These are phyloP conservation scores for Paramecium tetraurelia DNA, from an alignment of 73 alveolate species.

Conservation along the genomic window DNA sequence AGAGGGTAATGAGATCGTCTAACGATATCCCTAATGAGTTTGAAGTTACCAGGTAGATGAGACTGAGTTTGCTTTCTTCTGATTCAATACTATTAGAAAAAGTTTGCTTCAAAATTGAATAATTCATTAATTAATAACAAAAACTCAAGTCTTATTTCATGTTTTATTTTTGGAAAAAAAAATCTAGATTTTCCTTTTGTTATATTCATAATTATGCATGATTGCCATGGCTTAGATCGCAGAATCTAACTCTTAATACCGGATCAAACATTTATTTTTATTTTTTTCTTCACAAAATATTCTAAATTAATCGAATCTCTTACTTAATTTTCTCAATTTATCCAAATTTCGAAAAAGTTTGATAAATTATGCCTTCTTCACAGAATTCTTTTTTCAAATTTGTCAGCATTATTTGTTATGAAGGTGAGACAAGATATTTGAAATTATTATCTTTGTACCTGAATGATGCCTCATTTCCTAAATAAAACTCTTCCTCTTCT, in stretches of 20 bases:
- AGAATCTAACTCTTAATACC: background rate
- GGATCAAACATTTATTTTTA: slow-evolving; percentile 26
- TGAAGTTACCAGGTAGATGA: background rate
- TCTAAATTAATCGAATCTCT: background rate
- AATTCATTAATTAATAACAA: background rate
- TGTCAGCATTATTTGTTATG: slow-evolving; percentile 30
- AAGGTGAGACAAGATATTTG: slow-evolving; percentile 23
- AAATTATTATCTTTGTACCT: slow-evolving; percentile 31
- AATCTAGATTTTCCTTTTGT: slow-evolving; percentile 34
- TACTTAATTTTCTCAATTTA: slow-evolving; percentile 8
- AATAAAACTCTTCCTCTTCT: slow-evolving; percentile 43
- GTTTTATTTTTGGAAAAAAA: slow-evolving; percentile 30
- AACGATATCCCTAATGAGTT: background rate
- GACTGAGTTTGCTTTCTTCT: background rate
- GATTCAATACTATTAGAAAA: background rate
- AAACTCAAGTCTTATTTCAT: background rate
- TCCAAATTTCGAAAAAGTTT: background rate
- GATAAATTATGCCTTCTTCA: slow-evolving; percentile 12
- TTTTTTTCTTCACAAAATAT: slow-evolving; percentile 52
- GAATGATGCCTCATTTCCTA: slow-evolving; percentile 11
- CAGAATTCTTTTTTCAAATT: slow-evolving; percentile 41
- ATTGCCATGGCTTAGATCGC: slow-evolving; percentile 34
- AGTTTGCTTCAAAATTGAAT: background rate
- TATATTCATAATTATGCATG: slow-evolving; percentile 25
- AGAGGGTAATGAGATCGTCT: background rate